Percentiles rank a stretch among this genome's conserved stretches.
These are phyloP conservation scores for Gastrodia elata DNA, from an alignment of 106 monocot genomes.

Conservation along the genomic window DNA sequence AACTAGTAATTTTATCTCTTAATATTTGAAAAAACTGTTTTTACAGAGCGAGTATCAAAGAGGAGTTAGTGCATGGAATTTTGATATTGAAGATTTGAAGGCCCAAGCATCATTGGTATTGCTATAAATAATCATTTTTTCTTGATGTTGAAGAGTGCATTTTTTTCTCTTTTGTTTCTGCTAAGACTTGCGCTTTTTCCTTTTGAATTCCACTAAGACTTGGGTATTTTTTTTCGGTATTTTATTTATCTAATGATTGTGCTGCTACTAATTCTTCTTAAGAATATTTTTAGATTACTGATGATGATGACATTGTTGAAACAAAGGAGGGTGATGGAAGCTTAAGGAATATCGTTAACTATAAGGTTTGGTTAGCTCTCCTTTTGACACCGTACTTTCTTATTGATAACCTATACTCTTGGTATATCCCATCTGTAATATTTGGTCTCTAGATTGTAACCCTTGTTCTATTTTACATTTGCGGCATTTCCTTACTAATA, in stretches of 20 bases:
- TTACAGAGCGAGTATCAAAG: slow-evolving; percentile 79
- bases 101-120: slow-evolving; percentile 82
- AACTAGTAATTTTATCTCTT: neutral
- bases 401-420: neutral
- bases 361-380: slow-evolving; percentile 31
- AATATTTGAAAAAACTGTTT: neutral
- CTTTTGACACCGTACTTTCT: neutral
- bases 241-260: neutral
- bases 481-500: neutral
- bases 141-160: neutral
- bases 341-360: slow-evolving; percentile 18
- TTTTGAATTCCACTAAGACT: neutral
- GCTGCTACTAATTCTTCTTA: slow-evolving; percentile 1
- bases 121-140: neutral
- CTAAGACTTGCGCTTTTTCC: neutral
- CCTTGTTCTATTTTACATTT: neutral
- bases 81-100: slow-evolving; percentile 89
- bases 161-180: neutral
- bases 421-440: neutral
- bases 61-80: slow-evolving; percentile 98
- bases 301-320: slow-evolving; percentile 60
- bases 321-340: slow-evolving; percentile 61
- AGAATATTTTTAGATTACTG: slow-evolving; percentile 49
- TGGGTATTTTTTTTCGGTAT: neutral
- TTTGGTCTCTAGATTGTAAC: neutral